phyloP scores from a whole-genome alignment of 352 stramenopile genomes.

The Phytophthora meadii region DNA sequence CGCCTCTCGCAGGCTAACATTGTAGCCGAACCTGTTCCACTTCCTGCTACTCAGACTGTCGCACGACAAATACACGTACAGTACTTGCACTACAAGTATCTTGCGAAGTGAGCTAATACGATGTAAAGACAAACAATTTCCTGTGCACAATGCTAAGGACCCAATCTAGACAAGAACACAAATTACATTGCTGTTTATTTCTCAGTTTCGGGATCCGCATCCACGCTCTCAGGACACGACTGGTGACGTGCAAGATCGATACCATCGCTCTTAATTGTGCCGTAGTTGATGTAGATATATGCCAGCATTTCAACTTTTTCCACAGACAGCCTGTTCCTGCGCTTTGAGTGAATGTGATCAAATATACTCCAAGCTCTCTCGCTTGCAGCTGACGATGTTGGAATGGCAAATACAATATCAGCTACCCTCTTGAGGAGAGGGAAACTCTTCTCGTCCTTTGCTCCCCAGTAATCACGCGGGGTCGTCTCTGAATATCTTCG shows the following conservation, averaged over 20 bases:
- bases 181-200: too few relatives aligned
- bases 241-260: slow-evolving; percentile 15
- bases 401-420: slow-evolving; percentile 10
- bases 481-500: neutral
- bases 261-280: neutral
- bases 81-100: too few relatives aligned
- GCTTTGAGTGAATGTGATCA: slow-evolving; percentile 22
- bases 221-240: slow-evolving; percentile 5
- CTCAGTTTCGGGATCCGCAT: neutral
- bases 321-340: slow-evolving; percentile 10
- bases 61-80: too few relatives aligned
- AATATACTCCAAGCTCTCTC: slow-evolving; percentile 14
- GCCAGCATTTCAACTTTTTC: slow-evolving; percentile 16
- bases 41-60: too few relatives aligned
- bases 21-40: too few relatives aligned
- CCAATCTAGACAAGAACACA: too few relatives aligned
- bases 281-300: slow-evolving; percentile 20
- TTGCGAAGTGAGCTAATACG: too few relatives aligned
- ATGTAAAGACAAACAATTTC: too few relatives aligned
- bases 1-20: too few relatives aligned
- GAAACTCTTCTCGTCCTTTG: slow-evolving; percentile 4
- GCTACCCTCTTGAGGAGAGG: slow-evolving; percentile 10
- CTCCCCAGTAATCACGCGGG: slow-evolving; percentile 5
- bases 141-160: too few relatives aligned
- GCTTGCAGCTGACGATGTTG: slow-evolving; percentile 15